Conservation (phyloP, 1,284 basidiomycete species). For the Tausonia pullulans region DNA sequence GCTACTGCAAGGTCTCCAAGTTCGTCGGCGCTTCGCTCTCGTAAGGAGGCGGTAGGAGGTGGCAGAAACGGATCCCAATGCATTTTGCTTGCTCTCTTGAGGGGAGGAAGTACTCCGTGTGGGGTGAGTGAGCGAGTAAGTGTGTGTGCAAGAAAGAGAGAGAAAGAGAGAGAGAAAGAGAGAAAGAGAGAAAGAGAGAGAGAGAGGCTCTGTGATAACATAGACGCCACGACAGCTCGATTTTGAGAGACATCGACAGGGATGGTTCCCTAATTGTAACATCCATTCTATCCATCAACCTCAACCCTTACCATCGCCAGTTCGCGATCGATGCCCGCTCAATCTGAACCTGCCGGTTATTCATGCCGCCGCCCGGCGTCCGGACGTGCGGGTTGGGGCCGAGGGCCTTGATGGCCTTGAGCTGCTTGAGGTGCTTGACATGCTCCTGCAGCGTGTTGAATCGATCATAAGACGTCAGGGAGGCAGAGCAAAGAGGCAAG, state of each 20-base stretch:
- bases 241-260: not conserved
- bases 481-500: not conserved
- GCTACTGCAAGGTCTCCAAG: conserved; percentile 66
- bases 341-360: too few species aligned
- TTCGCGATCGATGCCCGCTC: too few species aligned
- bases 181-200: not conserved
- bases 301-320: too few species aligned
- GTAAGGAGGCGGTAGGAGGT: conserved; percentile 35
- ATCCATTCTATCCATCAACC: too few species aligned
- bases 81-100: not conserved
- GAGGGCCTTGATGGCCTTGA: not conserved
- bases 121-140: not conserved
- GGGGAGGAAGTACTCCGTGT: not conserved
- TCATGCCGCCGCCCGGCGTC: too few species aligned
- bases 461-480: not conserved
- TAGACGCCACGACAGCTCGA: not conserved
- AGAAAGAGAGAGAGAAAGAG: not conserved
- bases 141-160: not conserved
- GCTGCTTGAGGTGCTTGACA: not conserved
- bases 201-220: too few species aligned
- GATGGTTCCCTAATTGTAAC: not conserved
- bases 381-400: too few species aligned
- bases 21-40: conserved; percentile 78
- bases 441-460: not conserved
- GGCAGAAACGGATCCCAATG: not conserved